These are phyloP conservation scores for Penicillium turbatum DNA, from an alignment of 495 filamentous ascomycete genomes.

Conservation along the genomic window DNA sequence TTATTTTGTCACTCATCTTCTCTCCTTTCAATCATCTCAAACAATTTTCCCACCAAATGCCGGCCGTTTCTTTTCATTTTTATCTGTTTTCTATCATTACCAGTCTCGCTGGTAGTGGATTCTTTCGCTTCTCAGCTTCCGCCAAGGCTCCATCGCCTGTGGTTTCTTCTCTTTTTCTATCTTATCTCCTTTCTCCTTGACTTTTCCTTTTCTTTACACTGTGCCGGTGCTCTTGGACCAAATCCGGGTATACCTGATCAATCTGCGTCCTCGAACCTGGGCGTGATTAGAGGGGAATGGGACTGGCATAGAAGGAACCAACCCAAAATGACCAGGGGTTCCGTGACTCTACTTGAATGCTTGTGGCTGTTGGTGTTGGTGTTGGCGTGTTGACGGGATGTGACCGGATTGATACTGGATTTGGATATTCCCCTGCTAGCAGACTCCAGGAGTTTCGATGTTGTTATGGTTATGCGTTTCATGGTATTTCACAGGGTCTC, in stretches of 20 bases:
- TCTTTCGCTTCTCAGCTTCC: constrained; percentile 3
- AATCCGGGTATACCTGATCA: background rate
- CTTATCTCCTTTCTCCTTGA: background rate
- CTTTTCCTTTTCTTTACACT: background rate
- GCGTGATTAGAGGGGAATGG: background rate
- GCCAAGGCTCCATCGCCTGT: background rate
- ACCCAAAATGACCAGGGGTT: background rate
- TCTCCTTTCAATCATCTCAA: constrained; percentile 15
- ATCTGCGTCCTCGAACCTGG: background rate
- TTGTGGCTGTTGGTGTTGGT: background rate
- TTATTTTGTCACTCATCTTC: background rate
- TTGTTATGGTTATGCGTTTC: constrained; percentile 10
- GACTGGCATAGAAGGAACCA: background rate
- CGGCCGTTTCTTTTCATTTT: constrained; percentile 12
- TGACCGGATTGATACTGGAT: constrained; percentile 3
- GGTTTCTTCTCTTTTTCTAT: background rate
- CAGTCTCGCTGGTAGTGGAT: constrained; percentile 2
- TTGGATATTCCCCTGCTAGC: constrained; percentile 8
- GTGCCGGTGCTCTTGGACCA: background rate
- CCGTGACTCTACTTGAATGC: background rate
- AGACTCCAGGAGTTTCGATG: constrained; percentile 7
- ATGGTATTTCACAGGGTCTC: constrained; percentile 2
- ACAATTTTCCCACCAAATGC: constrained; percentile 11
- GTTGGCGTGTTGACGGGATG: constrained; percentile 1
- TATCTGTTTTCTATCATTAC: constrained; percentile 4